A percentile compares a stretch with the other conserved stretches of the same genome.
Evolutionary conservation across 352 stramenopile species (phyloP).

Genomic region (Globisporangium viniferum): DNA sequence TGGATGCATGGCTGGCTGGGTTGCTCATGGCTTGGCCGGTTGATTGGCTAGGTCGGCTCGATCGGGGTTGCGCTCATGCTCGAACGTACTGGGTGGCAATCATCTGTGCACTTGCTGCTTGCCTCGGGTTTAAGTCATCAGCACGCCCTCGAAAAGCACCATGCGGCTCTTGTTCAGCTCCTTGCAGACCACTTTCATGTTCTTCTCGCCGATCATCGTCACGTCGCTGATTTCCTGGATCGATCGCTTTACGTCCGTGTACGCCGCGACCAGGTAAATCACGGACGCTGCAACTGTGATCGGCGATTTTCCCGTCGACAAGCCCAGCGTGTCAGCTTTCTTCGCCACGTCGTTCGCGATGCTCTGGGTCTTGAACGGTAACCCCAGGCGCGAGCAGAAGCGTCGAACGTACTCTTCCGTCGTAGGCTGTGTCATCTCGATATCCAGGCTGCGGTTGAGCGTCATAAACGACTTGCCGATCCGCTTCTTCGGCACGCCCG

Average conservation of each 20-base stretch:
- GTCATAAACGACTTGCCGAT: slow-evolving; percentile 82
- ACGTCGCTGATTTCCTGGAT: slow-evolving; percentile 82
- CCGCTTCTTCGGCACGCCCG: slow-evolving; percentile 63
- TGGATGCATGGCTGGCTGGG: background rate
- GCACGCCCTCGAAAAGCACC: slow-evolving; percentile 70
- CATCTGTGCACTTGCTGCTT: background rate
- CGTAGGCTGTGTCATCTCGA: slow-evolving; percentile 65
- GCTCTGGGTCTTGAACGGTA: slow-evolving; percentile 75
- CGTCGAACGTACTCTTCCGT: slow-evolving; percentile 77
- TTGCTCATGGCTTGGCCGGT: background rate
- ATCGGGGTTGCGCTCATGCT: background rate
- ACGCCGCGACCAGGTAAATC: slow-evolving; percentile 80
- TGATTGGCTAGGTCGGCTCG: background rate
- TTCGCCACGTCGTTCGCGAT: slow-evolving; percentile 76
- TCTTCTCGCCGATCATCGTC: slow-evolving; percentile 80
- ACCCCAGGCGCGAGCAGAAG: slow-evolving; percentile 68
- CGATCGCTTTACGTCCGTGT: slow-evolving; percentile 77
- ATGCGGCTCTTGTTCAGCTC: slow-evolving; percentile 83
- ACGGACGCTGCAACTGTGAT: slow-evolving; percentile 72
- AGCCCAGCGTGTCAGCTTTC: slow-evolving; percentile 59
- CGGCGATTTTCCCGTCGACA: slow-evolving; percentile 68
- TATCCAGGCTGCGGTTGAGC: slow-evolving; percentile 44
- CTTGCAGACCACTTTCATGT: slow-evolving; percentile 85
- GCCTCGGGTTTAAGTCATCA: slow-evolving; percentile 37
- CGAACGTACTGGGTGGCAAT: background rate